Base-by-base conservation (phyloP, 768 basidiomycete genomes). In the Calvatia gigantea region DNA sequence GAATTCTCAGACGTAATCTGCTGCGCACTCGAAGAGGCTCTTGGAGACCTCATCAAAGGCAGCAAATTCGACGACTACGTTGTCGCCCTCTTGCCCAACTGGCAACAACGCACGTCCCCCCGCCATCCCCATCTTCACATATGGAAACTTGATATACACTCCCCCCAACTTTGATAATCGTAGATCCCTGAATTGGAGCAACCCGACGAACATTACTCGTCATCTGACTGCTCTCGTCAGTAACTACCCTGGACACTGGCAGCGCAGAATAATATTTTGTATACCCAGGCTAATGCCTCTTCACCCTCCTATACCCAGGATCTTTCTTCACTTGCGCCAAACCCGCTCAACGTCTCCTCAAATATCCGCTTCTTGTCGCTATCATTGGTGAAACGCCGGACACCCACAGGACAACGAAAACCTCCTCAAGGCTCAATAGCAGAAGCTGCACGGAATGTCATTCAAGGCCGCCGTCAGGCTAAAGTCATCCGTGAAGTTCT, bases 281-380 rank as follows among this genome's bases (percentile, higher is more conserved):
- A 84, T 32, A 89, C 88, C 15, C 80, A 82, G 56, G 76, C 74
- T 9, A 75, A 87, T 33, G 86, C 89, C 1, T 80, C 85, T 1
- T 79, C 82, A 21, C 78, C 89, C 11, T 89, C 91, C 0, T 86
- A 92, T 63, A 90, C 93, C 2, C 94, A 92, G 87, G 96, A 99
- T 67, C 83, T 99, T 25, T 79, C 91, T 5, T 94, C 93, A 0
- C 81, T 98, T 35, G 98, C 58, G 98, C 98, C 70, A 98, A 98
- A 70, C 97, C 97, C 31, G 93, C 98, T 3, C 97, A 98, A 65
- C 85, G 96, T 14, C 80, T 98, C 52, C 84, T 98, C 60, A 98
- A 98, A 67, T 99, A 99, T 66, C 85, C 91, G 0, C 81, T 98
- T 7, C 80, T 99, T 29, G 72, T 73, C 23, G 83, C 89, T 23